These are phyloP conservation scores for Colletotrichum sp. DNA, from an alignment of 2,329 filamentous ascomycete species.

Conservation along the genomic window DNA sequence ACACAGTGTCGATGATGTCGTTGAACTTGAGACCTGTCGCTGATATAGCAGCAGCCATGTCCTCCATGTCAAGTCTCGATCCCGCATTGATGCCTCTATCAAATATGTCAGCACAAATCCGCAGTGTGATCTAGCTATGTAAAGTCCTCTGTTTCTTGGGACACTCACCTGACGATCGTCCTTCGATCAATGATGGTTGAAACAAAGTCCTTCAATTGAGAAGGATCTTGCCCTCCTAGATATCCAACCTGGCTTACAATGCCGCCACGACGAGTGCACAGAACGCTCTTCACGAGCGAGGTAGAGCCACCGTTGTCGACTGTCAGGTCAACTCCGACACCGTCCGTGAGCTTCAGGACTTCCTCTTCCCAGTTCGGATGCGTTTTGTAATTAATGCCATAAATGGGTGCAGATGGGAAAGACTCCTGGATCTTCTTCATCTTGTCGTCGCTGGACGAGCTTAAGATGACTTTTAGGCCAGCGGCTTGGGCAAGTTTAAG, in stretches of 20 bases:
- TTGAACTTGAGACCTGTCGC: slow-evolving; percentile 38
- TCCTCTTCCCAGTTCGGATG: slow-evolving; percentile 35
- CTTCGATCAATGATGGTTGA: slow-evolving; percentile 39
- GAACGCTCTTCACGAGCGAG: slow-evolving; percentile 42
- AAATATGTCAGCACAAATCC: too few relatives aligned
- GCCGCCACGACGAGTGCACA: slow-evolving; percentile 44
- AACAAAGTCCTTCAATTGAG: slow-evolving; percentile 37
- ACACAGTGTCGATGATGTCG: slow-evolving; percentile 42
- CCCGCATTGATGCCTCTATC: slow-evolving; percentile 43
- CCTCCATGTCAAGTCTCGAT: slow-evolving; percentile 43
- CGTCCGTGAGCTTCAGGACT: slow-evolving; percentile 34
- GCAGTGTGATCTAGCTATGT: fast-evolving
- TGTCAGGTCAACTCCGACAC: slow-evolving; percentile 38
- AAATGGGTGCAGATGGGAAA: slow-evolving; percentile 18
- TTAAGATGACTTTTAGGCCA: slow-evolving; percentile 39
- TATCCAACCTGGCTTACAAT: slow-evolving; percentile 49
- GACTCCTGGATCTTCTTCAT: slow-evolving; percentile 29
- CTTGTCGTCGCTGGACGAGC: slow-evolving; percentile 39
- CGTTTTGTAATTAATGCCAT: slow-evolving; percentile 33
- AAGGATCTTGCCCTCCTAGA: slow-evolving; percentile 33
- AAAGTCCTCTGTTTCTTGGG: background rate
- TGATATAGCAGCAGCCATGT: slow-evolving; percentile 38
- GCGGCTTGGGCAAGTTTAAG: slow-evolving; percentile 36
- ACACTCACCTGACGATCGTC: background rate
- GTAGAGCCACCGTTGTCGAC: slow-evolving; percentile 42